Conservation (phyloP, 129 eudicot genomes). For the Oenanthe sinensis region DNA sequence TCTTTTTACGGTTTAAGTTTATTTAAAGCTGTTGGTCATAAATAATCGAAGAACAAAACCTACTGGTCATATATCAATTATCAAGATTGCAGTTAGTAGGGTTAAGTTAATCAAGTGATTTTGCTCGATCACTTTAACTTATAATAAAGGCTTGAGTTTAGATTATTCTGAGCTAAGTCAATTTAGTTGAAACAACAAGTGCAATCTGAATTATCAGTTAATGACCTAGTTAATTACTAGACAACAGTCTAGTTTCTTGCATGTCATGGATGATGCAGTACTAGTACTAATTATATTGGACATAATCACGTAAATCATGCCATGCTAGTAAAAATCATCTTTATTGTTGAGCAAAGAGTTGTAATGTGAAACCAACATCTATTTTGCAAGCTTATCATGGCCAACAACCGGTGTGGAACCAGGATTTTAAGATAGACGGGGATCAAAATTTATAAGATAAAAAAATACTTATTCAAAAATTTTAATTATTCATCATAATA, state of each 20-base stretch:
- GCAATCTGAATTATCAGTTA: not conserved
- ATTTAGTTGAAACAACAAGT: not conserved
- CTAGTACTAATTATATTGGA: not conserved
- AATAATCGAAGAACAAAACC: not conserved
- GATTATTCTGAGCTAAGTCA: not conserved
- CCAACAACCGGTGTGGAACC: too few relatives aligned
- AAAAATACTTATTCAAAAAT: too few relatives aligned
- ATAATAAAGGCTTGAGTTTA: not conserved
- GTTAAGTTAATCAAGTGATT: not conserved
- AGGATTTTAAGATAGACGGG: too few relatives aligned
- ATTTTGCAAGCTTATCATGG: not conserved
- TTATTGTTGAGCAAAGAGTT: not conserved
- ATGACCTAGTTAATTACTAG: not conserved
- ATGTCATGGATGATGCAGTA: not conserved
- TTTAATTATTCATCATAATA: too few relatives aligned
- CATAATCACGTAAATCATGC: not conserved
- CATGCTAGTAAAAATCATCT: too few relatives aligned
- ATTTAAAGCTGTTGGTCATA: not conserved
- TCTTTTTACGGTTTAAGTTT: slow-evolving; percentile 7
- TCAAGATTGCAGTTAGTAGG: not conserved
- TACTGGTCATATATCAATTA: not conserved
- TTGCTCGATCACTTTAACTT: not conserved
- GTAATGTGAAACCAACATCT: slow-evolving; percentile 7
- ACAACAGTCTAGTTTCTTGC: not conserved
- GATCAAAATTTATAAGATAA: too few relatives aligned